Percentiles rank a stretch among this genome's conserved stretches.
Conservation (phyloP, 163 green algal genomes). For the Scenedesmus sp. region DNA sequence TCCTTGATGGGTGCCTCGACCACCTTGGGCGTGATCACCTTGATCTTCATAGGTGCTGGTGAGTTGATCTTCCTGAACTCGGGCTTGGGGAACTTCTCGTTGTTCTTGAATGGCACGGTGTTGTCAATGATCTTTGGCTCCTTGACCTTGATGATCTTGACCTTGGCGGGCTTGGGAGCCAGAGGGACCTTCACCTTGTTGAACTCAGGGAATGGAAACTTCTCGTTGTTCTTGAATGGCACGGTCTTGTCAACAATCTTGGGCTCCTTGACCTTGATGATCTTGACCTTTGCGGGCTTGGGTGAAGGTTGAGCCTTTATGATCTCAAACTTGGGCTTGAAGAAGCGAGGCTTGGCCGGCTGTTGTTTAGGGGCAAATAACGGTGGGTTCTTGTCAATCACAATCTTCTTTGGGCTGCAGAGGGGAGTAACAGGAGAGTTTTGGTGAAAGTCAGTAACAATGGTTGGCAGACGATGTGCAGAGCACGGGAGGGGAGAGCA, state of each 20-base stretch:
- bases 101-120: not conserved
- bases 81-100: not conserved
- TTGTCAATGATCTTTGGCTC: not conserved
- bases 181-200: not conserved
- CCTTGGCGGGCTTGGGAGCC: not conserved
- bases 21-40: not conserved
- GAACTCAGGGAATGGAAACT: not conserved
- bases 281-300: not conserved
- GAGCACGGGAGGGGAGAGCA: too few relatives aligned
- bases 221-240: not conserved
- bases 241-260: not conserved
- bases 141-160: not conserved
- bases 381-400: not conserved
- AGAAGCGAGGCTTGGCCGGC: not conserved
- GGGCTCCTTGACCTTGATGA: not conserved
- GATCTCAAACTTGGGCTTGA: not conserved
- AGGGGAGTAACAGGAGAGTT: not conserved
- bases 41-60: not conserved
- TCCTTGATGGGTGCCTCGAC: slow-evolving; percentile 19
- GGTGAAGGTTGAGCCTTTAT: not conserved
- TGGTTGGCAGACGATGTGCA: too few relatives aligned
- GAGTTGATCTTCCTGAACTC: not conserved
- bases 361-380: not conserved
- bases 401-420: not conserved
- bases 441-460: too few relatives aligned